phyloP scores from a whole-genome alignment of 495 filamentous ascomycete genomes.

The Aspergillus panamensis region DNA sequence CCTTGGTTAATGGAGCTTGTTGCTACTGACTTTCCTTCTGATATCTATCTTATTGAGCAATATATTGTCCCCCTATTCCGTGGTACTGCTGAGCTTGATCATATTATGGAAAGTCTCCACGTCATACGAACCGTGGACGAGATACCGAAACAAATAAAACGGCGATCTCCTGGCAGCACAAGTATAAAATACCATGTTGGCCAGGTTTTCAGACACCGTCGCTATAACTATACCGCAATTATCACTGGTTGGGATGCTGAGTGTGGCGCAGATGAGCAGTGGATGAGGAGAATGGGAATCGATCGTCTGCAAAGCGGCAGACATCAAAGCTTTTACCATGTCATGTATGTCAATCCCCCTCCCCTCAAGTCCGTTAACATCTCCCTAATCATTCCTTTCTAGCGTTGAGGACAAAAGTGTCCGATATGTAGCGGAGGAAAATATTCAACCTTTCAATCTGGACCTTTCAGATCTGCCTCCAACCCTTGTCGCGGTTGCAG shows the following conservation, averaged over 20 bases:
- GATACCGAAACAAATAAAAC: conserved; percentile 52
- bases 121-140: conserved; percentile 59
- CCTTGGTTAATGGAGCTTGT: conserved; percentile 66
- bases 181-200: conserved; percentile 71
- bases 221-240: conserved; percentile 74
- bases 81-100: conserved; percentile 38
- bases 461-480: conserved; percentile 44
- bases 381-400: conserved; percentile 6
- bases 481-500: conserved; percentile 65
- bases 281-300: conserved; percentile 60
- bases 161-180: conserved; percentile 33
- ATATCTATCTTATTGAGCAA: conserved; percentile 62
- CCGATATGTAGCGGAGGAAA: conserved; percentile 84
- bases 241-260: conserved; percentile 83
- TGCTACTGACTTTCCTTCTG: conserved; percentile 57
- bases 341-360: conserved; percentile 58
- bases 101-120: conserved; percentile 51
- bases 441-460: conserved; percentile 62
- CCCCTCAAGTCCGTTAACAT: not conserved
- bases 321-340: conserved; percentile 78
- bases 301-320: conserved; percentile 59
- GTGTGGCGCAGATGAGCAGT: conserved; percentile 49
- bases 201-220: conserved; percentile 76
- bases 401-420: conserved; percentile 68
- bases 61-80: conserved; percentile 58